Evolutionary conservation across 1,139 yeast species (phyloP).

Genomic region (Candida sp.): DNA sequence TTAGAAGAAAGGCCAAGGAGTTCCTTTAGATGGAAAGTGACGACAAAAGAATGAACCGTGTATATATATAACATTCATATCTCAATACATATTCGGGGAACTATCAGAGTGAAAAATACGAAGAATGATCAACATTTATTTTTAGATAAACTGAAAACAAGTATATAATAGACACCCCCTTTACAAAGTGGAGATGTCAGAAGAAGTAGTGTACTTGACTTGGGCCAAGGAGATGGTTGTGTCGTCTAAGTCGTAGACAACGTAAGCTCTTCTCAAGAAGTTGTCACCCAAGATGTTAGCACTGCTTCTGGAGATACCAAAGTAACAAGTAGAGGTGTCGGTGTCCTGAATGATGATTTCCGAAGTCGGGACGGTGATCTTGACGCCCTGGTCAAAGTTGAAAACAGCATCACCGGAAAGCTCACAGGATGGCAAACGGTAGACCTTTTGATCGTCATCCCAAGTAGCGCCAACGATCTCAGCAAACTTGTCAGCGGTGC

Average conservation of each 20-base stretch:
- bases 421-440: slow-evolving; percentile 9
- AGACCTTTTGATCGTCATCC: slow-evolving; percentile 15
- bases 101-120: not conserved
- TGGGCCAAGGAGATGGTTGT: slow-evolving; percentile 28
- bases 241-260: slow-evolving; percentile 31
- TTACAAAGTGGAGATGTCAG: slow-evolving; percentile 7
- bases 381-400: slow-evolving; percentile 31
- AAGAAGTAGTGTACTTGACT: slow-evolving; percentile 20
- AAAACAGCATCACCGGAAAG: slow-evolving; percentile 15
- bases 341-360: slow-evolving; percentile 18
- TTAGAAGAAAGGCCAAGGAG: slow-evolving; percentile 82
- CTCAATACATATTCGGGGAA: not conserved
- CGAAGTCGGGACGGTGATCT: slow-evolving; percentile 31
- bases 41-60: not conserved
- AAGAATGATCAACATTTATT: not conserved
- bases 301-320: slow-evolving; percentile 10
- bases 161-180: not conserved
- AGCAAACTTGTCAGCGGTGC: slow-evolving; percentile 15
- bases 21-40: slow-evolving; percentile 50
- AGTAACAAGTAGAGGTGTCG: slow-evolving; percentile 8
- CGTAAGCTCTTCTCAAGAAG: slow-evolving; percentile 34
- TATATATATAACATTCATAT: not conserved
- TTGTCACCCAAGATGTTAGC: slow-evolving; percentile 28
- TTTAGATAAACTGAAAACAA: not conserved
- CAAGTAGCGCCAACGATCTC: slow-evolving; percentile 22